A percentile compares a stretch with the other conserved stretches of the same genome.
Evolutionary conservation across 257 asterid species (phyloP).

Genomic region (Cordia subcordata): DNA sequence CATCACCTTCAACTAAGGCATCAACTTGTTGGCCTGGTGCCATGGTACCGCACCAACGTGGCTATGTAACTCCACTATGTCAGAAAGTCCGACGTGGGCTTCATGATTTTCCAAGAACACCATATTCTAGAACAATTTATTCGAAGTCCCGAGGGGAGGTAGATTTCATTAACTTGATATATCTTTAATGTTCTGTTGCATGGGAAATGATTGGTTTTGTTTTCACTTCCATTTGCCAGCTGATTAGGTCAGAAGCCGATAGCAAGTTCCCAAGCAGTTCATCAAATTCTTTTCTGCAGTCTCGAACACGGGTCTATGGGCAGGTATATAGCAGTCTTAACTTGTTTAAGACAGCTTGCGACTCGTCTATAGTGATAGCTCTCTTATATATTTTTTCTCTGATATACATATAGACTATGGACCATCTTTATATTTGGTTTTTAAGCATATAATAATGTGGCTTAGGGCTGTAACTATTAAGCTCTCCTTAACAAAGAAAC

Average conservation of each 20-base stretch:
- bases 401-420: no score
- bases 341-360: not conserved
- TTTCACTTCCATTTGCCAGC: conserved; percentile 23
- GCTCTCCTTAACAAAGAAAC: not conserved
- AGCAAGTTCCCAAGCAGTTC: conserved; percentile 34
- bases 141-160: conserved; percentile 71
- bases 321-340: conserved; percentile 34
- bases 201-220: conserved; percentile 12
- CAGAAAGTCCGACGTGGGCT: conserved; percentile 55
- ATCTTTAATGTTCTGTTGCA: not conserved
- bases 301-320: conserved; percentile 41
- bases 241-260: conserved; percentile 45
- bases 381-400: no score
- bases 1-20: conserved; percentile 56
- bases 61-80: conserved; percentile 56
- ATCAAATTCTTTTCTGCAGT: conserved; percentile 46
- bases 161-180: conserved; percentile 7
- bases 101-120: conserved; percentile 81
- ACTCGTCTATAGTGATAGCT: not conserved
- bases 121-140: conserved; percentile 63
- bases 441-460: not conserved
- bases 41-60: conserved; percentile 47
- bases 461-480: not conserved
- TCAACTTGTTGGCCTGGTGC: conserved; percentile 85
- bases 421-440: no score